phyloP scores from a whole-genome alignment of 169 alveolate genomes.

The Plasmodium berghei region DNA sequence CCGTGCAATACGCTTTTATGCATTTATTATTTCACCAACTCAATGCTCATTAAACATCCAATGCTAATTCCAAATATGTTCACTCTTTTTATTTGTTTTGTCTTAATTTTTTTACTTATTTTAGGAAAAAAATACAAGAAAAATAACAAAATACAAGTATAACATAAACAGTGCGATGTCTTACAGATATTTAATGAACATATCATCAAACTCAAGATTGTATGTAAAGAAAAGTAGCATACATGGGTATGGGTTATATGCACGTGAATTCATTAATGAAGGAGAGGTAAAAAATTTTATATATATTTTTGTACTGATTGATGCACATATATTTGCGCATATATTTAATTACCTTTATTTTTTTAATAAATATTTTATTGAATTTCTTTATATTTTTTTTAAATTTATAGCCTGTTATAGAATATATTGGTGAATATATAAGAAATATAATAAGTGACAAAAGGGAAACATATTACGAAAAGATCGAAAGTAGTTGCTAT shows the following conservation, averaged over 20 bases:
- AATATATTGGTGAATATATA: constrained; percentile 95
- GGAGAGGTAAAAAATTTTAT: constrained; percentile 85
- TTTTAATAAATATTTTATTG: neutral
- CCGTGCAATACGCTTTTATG: too few species aligned
- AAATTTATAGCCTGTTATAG: constrained; percentile 90
- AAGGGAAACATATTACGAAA: constrained; percentile 82
- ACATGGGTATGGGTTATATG: constrained; percentile 95
- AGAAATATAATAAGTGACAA: constrained; percentile 82
- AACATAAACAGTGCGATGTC: constrained; percentile 79
- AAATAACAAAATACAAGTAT: constrained; percentile 76
- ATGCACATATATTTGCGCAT: neutral
- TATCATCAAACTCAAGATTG: constrained; percentile 85
- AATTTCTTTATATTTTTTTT: neutral
- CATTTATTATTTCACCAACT: too few species aligned
- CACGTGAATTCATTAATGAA: constrained; percentile 90
- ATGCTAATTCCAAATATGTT: too few species aligned
- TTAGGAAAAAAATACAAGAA: constrained; percentile 58
- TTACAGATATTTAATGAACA: constrained; percentile 83
- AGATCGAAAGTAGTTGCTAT: constrained; percentile 85
- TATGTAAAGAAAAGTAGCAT: constrained; percentile 88
- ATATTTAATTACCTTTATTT: neutral
- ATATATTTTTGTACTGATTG: neutral
- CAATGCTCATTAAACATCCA: too few species aligned
- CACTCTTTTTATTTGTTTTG: too few species aligned
- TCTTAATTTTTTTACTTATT: neutral